A percentile compares a stretch with the other conserved stretches of the same genome.
These are phyloP conservation scores for Citropsis articulata DNA, from an alignment of 345 rosid genomes.

Conservation along the genomic window DNA sequence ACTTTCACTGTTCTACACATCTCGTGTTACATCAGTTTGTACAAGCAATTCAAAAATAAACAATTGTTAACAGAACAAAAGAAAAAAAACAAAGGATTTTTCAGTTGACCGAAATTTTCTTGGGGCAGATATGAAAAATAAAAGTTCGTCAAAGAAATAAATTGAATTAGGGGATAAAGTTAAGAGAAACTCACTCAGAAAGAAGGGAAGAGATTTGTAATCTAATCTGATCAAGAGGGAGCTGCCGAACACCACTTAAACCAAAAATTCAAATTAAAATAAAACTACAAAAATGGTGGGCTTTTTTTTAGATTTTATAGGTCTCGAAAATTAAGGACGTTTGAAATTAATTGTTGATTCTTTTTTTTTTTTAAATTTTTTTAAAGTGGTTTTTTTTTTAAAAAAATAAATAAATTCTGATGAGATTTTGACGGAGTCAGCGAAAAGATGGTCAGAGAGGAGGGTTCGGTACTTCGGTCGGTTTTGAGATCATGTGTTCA, in stretches of 20 bases:
- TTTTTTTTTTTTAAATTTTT: neutral
- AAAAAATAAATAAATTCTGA: neutral
- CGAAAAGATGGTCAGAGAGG: neutral
- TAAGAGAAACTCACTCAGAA: neutral
- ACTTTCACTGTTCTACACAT: no score
- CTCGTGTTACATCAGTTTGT: neutral
- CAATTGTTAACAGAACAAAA: neutral
- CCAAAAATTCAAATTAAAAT: neutral
- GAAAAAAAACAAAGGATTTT: neutral
- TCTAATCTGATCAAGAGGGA: neutral
- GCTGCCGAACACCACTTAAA: conserved; percentile 8
- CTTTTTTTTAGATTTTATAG: neutral
- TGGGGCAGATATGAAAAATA: neutral
- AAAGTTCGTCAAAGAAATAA: neutral
- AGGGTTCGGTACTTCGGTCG: neutral
- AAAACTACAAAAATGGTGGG: neutral
- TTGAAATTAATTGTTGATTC: neutral
- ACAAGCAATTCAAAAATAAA: neutral
- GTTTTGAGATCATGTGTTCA: neutral
- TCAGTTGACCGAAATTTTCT: neutral
- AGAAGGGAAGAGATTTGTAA: neutral
- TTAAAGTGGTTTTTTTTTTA: neutral
- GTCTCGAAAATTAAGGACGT: neutral
- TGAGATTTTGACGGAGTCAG: conserved; percentile 5
- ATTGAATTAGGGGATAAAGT: no score